phyloP scores from a whole-genome alignment of 768 basidiomycete genomes.

The Mrakia gelida region DNA sequence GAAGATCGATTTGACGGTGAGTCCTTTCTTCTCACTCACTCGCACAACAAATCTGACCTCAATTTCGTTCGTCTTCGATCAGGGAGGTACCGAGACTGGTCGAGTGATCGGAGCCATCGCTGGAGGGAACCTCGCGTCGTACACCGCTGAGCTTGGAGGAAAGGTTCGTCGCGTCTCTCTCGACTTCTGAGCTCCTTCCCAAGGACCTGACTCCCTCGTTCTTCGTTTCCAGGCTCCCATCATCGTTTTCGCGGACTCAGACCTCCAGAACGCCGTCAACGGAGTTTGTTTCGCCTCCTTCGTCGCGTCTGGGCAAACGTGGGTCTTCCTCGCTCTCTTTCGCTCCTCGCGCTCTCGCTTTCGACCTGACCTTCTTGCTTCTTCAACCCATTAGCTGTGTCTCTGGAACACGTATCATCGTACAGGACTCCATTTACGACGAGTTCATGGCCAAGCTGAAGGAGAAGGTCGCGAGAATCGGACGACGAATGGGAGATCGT shows the following conservation, averaged over 20 bases:
- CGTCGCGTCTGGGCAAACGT: slow-evolving; percentile 78
- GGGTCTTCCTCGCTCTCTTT: not conserved
- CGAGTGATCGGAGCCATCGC: slow-evolving; percentile 67
- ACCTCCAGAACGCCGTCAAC: slow-evolving; percentile 68
- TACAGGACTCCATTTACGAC: slow-evolving; percentile 67
- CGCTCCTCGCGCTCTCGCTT: not conserved
- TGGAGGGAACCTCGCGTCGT: slow-evolving; percentile 66
- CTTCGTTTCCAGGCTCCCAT: slow-evolving; percentile 59
- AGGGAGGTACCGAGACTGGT: slow-evolving; percentile 77
- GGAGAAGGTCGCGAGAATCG: slow-evolving; percentile 60
- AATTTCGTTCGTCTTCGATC: not conserved
- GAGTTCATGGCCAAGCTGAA: slow-evolving; percentile 61
- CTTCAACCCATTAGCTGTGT: slow-evolving; percentile 52
- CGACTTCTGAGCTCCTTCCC: not conserved
- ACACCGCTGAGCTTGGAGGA: slow-evolving; percentile 80
- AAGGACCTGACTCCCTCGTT: not conserved
- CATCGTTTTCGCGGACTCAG: slow-evolving; percentile 72
- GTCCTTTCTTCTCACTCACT: slow-evolving; percentile 32
- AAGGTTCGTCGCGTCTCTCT: slow-evolving; percentile 52
- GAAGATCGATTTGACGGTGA: slow-evolving; percentile 80
- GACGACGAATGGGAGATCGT: slow-evolving; percentile 73
- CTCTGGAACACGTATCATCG: slow-evolving; percentile 77
- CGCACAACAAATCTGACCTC: not conserved
- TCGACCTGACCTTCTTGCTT: not conserved
- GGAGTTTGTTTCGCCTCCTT: slow-evolving; percentile 79